Evolutionary conservation across 164 flowering plant genomes (phyloP).

Genomic region (Tetracentron sinense): DNA sequence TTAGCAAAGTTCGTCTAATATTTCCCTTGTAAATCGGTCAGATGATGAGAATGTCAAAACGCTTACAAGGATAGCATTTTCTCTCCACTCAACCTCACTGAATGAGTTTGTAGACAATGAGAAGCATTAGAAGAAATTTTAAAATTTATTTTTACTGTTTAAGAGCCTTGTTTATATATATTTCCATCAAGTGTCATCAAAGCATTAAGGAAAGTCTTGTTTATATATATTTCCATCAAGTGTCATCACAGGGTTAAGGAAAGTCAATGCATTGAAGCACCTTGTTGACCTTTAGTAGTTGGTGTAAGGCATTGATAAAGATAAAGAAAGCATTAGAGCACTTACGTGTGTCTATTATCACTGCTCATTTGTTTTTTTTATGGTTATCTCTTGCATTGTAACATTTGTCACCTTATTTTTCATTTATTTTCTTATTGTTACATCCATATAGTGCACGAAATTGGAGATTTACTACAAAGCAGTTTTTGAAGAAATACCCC

Average conservation of each 20-base stretch:
- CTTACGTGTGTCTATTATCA: not conserved
- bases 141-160: not conserved
- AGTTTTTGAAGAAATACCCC: constrained; percentile 58
- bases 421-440: not conserved
- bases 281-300: too few relatives aligned
- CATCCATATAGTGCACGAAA: constrained; percentile 51
- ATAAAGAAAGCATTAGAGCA: not conserved
- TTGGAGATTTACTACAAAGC: constrained; percentile 82
- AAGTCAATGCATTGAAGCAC: too few relatives aligned
- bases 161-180: too few relatives aligned
- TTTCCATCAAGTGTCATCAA: not conserved
- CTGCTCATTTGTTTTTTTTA: not conserved
- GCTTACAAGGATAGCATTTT: not conserved
- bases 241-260: not conserved
- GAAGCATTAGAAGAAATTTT: too few relatives aligned
- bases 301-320: too few relatives aligned
- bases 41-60: not conserved
- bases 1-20: not conserved
- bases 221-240: not conserved
- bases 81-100: not conserved
- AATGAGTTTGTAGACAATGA: too few relatives aligned
- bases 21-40: not conserved
- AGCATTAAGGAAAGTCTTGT: not conserved
- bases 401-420: not conserved
- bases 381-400: not conserved